Evolutionary conservation across 441 rosid species (phyloP).

Genomic region (Pelargonium fulgidum): DNA sequence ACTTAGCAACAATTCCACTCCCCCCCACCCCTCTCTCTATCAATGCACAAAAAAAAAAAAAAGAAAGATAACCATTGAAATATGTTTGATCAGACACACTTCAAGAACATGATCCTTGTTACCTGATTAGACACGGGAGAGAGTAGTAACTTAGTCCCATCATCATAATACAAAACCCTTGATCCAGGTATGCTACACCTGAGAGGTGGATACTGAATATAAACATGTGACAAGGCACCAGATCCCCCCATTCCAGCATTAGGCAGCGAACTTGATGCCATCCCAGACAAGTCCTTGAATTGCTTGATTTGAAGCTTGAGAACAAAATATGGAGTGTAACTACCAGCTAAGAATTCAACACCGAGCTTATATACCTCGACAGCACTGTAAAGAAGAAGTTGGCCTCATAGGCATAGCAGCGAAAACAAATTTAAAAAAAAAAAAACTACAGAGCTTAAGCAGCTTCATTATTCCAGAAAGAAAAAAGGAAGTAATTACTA

Average conservation of each 20-base stretch:
- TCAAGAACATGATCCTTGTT: constrained; percentile 11
- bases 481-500: background rate
- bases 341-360: background rate
- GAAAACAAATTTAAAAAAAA: background rate
- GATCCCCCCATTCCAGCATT: constrained; percentile 49
- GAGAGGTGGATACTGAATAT: constrained; percentile 63
- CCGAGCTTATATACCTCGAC: background rate
- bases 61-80: constrained; percentile 16
- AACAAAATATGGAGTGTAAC: constrained; percentile 7
- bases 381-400: constrained; percentile 1
- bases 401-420: constrained; percentile 12
- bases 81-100: constrained; percentile 7
- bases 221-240: constrained; percentile 81
- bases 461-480: background rate
- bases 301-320: constrained; percentile 25
- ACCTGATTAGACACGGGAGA: constrained; percentile 65
- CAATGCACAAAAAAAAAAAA: background rate
- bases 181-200: constrained; percentile 60
- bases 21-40: too few species aligned
- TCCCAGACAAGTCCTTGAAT: constrained; percentile 38
- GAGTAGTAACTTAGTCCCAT: constrained; percentile 68
- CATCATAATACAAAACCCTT: constrained; percentile 76
- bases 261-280: constrained; percentile 61
- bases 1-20: too few species aligned
- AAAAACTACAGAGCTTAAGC: background rate